Evolutionary conservation across 2,329 filamentous ascomycete genomes (phyloP), one percentile per base, ranked within the genome.

Genomic region (Talaromyces amestolkiae): DNA sequence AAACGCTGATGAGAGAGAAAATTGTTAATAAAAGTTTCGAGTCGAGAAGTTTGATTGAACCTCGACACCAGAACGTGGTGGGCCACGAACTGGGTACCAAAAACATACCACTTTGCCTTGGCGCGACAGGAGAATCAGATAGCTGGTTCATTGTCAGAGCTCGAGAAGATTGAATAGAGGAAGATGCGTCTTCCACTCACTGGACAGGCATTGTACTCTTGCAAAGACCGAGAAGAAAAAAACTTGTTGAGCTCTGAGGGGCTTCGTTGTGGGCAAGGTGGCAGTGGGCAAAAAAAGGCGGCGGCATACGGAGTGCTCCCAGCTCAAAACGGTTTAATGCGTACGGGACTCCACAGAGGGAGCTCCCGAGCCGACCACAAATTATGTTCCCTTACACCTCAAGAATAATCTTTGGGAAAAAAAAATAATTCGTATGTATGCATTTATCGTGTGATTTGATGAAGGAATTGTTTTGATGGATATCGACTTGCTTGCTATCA

Each of bases 61-160:
- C 63, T 62, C 24, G 37, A 41, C 53, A 59, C 15, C 43, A 59
- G 33, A 58, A 43, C 22, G 59, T 51, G 77, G 79, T 81, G 76
- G 78, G 74, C 72, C 71, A 79, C 78, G 75, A 76, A 75, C 43
- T 93, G 74, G 37, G 24, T 19, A 59, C 31, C 56, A 33, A 58
- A 31, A 56, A 31, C 66, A 64, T 86, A 99, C 94, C 82, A 99
- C 95, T 90, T 99, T 99, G 84, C 95, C 95, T 85, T 99, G 95
- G 75, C 95, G 89, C 70, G 94, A 98, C 72, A 99, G 89, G 79
- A 99, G 88, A 79, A 99, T 98, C 73, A 99, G 85, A 79, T 99
- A 99, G 84, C 95, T 98, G 67, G 54, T 62, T 31, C n/a, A 61
- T 45, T 33, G 67, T 75, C 64, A 73, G 71, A 69, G 58, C 31